Base-by-base conservation (phyloP, 352 stramenopile genomes). In the Pythium chondricola region DNA sequence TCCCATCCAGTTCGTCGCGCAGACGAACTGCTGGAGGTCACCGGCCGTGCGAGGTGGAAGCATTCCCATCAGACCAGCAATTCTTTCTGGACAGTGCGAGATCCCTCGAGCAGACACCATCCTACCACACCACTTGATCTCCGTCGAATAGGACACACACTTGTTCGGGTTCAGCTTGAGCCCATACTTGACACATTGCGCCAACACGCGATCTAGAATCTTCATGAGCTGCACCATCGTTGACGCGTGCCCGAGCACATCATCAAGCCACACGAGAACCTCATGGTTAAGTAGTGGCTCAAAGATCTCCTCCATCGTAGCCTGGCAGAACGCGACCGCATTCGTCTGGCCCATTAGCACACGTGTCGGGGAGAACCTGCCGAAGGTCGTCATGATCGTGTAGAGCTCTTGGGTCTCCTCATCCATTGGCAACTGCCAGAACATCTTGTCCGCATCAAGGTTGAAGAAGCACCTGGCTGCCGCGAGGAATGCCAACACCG, bases 301-400 rank as follows among this genome's bases (percentile, higher is more conserved):
- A 40, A 59, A 58, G n/a, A 21, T 48, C 17, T 40, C 16, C 26
- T 65, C 42, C 40, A 61, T 61, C 7, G 45, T 52, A 2, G 16
- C 2, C 21, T 63, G 55, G 11, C 48, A 57, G 26, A 46, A 63
- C 0, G 55, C 46, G 6, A 43, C 27, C 3, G 40, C 55, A 26
- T 63, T 48, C 20, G 56, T 60, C 30, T 50, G 43, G 1, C 50
- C 56, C 56, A 65, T 60, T 2, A 59, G 40, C 14, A 65, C 43
- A 27, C 56, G 42, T 3, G 50, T 60, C 1, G 56, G 44, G 8
- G 56, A 50, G 20, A 46, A 53, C 33, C 50, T 46, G 2, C 56
- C 56, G 4, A 41, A 47, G 7, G 24, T 20, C 0, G 56, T 60
- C 43, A 65, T 53, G 40, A 60, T 56, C 20, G 56, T 59, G 41